Percentiles rank a stretch among this genome's conserved stretches.
Conservation (phyloP, 495 filamentous ascomycete species). For the Trichocladium antarcticum region DNA sequence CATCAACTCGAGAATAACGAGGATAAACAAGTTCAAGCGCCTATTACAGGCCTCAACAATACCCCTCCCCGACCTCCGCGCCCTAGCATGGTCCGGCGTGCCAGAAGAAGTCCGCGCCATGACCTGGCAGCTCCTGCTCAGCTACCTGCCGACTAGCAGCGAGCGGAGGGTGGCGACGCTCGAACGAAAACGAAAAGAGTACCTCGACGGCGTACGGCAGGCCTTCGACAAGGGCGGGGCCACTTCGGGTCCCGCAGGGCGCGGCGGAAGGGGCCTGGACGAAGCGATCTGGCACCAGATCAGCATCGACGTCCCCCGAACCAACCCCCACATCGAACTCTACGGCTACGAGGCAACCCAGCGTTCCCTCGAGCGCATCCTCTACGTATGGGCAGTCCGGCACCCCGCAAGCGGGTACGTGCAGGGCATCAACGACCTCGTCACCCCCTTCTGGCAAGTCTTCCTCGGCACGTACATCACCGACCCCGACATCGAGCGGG, state of each 20-base stretch:
- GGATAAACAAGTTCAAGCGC: slow-evolving; percentile 97
- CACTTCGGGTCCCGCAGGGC: slow-evolving; percentile 22
- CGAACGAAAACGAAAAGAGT: slow-evolving; percentile 92
- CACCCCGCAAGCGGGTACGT: slow-evolving; percentile 97
- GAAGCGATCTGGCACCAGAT: slow-evolving; percentile 98
- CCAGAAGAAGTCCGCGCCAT: slow-evolving; percentile 93
- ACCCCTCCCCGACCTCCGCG: slow-evolving; percentile 67
- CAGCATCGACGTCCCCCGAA: slow-evolving; percentile 94
- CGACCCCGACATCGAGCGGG: slow-evolving; percentile 78
- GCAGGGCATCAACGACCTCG: slow-evolving; percentile 96
- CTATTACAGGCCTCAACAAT: slow-evolving; percentile 87
- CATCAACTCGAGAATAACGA: slow-evolving; percentile 74
- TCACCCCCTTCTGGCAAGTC: slow-evolving; percentile 95
- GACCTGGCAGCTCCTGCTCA: slow-evolving; percentile 93
- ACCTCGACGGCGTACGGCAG: slow-evolving; percentile 88
- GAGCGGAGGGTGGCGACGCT: slow-evolving; percentile 83
- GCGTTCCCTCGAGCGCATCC: slow-evolving; percentile 79
- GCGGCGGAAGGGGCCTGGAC: slow-evolving; percentile 58
- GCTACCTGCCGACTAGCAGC: slow-evolving; percentile 88
- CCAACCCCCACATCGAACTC: slow-evolving; percentile 87
- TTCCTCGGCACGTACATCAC: slow-evolving; percentile 92
- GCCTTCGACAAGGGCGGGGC: slow-evolving; percentile 68
- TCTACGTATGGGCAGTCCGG: slow-evolving; percentile 95
- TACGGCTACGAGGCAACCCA: slow-evolving; percentile 96
- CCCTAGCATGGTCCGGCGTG: slow-evolving; percentile 84